A percentile compares a stretch with the other conserved stretches of the same genome.
phyloP scores from a whole-genome alignment of 2,329 filamentous ascomycete genomes.

The Verticillium isaacii region DNA sequence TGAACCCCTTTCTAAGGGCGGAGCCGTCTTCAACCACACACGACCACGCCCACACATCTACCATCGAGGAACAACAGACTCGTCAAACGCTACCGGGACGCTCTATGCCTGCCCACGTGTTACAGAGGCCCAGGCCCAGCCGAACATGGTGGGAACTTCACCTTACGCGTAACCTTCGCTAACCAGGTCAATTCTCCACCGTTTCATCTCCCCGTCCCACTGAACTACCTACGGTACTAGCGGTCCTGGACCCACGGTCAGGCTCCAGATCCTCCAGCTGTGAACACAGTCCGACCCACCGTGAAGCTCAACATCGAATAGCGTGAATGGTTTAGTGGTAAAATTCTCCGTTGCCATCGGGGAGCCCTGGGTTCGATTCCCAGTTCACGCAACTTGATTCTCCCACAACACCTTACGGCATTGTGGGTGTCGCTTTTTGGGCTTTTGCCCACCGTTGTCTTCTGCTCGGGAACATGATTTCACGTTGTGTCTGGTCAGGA shows the following conservation, averaged over 20 bases:
- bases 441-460: no score
- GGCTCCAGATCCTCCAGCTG: no score
- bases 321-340: conserved; percentile 5
- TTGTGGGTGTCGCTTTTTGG: no score
- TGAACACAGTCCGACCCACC: neutral
- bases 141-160: neutral
- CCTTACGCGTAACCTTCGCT: neutral
- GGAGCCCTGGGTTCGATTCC: conserved; percentile 4
- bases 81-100: neutral
- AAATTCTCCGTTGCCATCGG: conserved; percentile 5
- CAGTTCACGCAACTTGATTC: neutral
- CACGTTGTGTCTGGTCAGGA: no score
- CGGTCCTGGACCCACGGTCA: neutral
- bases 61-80: neutral
- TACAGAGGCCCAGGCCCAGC: neutral
- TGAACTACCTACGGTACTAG: neutral
- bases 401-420: neutral
- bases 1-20: no score
- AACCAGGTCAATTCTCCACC: neutral
- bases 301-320: neutral
- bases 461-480: no score
- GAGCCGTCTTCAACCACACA: neutral
- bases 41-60: neutral
- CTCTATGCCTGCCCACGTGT: neutral
- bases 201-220: neutral